These are phyloP conservation scores for Xylaria sp. DNA, from an alignment of 2,329 filamentous ascomycete species.

Conservation along the genomic window DNA sequence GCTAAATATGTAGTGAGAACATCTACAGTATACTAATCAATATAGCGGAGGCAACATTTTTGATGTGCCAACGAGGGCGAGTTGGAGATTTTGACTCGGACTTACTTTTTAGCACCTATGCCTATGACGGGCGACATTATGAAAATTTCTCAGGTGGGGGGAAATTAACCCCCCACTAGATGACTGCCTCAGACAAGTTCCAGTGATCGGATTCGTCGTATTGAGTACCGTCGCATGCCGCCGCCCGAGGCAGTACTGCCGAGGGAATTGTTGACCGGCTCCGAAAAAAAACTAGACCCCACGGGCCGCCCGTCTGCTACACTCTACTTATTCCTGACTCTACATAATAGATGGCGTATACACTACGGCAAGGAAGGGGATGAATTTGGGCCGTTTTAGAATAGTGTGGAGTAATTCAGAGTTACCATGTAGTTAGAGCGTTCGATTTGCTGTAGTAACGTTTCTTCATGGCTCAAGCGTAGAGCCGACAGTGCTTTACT, in stretches of 20 bases:
- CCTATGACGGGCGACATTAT: not conserved
- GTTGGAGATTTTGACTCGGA: not conserved
- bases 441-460: not conserved
- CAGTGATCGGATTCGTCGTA: not conserved
- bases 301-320: not conserved
- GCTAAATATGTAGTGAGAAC: not conserved
- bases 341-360: not conserved
- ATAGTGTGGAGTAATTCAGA: not conserved
- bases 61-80: not conserved
- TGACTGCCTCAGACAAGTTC: not conserved
- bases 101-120: not conserved
- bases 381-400: not conserved
- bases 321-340: not conserved
- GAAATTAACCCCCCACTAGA: not conserved
- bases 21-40: not conserved
- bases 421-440: too few species aligned
- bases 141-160: not conserved
- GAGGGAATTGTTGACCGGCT: too few species aligned
- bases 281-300: not conserved
- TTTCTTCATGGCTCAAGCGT: not conserved
- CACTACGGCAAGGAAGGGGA: not conserved
- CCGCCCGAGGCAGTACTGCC: not conserved
- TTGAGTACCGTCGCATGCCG: not conserved
- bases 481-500: not conserved
- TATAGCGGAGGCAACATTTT: not conserved